Base-by-base conservation (phyloP, 768 basidiomycete species). In the Lyophyllum decastes region DNA sequence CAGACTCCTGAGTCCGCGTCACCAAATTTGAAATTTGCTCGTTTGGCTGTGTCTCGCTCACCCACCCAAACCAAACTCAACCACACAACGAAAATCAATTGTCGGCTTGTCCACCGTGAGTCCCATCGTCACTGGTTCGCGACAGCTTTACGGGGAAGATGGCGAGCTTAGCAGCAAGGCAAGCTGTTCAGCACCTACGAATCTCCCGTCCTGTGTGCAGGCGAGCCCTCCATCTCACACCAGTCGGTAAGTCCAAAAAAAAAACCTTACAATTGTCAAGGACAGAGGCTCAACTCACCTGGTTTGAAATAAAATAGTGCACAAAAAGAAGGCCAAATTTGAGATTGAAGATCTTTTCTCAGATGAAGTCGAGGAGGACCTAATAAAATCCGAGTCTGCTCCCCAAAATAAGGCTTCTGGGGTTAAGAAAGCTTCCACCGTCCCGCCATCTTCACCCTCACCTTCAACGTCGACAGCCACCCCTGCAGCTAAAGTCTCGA, bases 281-380 rank as follows among this genome's bases (percentile, higher is more conserved):
- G 35, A 38, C 4, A 3, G 3, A 16, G 46, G 6, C 30, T 14
- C 2, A 30, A n/a, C 24, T 24, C 8, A 26, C 17, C n/a, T 16
- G 1, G 30, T 19, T 43, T 22, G 19, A 26, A 21, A 2, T 30
- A 30, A 3, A 33, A 24, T 11, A 61, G 60, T 52, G 24, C 53
- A 47, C 22, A 61, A 58, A 55, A 61, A 58, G 49, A 40, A 11
- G 6, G 58, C 56, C 1, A 49, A 19, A 22, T 49, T 50, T 8
- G 60, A 61, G 2, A 52, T 61, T 26, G 60, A 61, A 25, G 60
- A 61, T 46, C 40, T 61, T 11, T 61, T 61, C 24, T 57, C 57
- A 4, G 60, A 61, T 43, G 45, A 50, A 25, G 44, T 30, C 9
- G 40, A 40, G 2, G 57, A 55, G 33, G 61, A 55, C 26, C 41